Evolutionary conservation across 2,329 filamentous ascomycete species (phyloP), one percentile per base, ranked within the genome.

Genomic region (Hymenoscyphus repandus): DNA sequence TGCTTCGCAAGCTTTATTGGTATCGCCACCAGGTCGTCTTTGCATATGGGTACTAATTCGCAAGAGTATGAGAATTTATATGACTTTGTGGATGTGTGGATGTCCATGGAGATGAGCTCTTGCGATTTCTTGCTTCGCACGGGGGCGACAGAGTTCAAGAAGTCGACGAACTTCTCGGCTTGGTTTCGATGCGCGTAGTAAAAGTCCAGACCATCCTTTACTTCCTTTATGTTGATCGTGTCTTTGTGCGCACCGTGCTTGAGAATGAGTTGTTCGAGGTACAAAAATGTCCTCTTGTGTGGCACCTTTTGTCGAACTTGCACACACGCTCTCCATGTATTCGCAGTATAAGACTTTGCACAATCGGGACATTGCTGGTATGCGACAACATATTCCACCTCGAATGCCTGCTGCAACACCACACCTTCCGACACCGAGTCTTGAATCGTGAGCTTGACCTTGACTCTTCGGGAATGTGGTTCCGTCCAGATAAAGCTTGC

Each of bases 401-500:
- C 92, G 67, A 99, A 96, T 45, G 83, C 86, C 71, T 99, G 93
- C 71, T 99, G 93, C 62, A 99, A 74, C 50, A 85, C 69, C 41
- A 83, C 76, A 22, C 80, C 81, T 49, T 82, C 80, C 46, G 78
- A 77, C 1, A 84, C 79, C 18, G 76, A 70, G 53, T 83, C 80
- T 66, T 97, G 93, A 43, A 97, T 85, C 1, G 93, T 97, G 69
- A 99, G 85, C 75, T 96, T 96, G 69, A 97, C 85, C 72, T 91
- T 95, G 58, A 97, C 79, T 67, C 93, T 79, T 65, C 90, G 79
- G 62, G 91, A 96, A 73, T 99, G 93, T 10, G 93, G 92, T 70
- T 99, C 93, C 1, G 93, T 99, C 93, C 93, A 99, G 66, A 97
- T 88, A 67, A 97, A 99, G 63, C 83, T 88, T 42, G 93, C 93